phyloP scores from a whole-genome alignment of 116 monocot species.

The Zostera marina region DNA sequence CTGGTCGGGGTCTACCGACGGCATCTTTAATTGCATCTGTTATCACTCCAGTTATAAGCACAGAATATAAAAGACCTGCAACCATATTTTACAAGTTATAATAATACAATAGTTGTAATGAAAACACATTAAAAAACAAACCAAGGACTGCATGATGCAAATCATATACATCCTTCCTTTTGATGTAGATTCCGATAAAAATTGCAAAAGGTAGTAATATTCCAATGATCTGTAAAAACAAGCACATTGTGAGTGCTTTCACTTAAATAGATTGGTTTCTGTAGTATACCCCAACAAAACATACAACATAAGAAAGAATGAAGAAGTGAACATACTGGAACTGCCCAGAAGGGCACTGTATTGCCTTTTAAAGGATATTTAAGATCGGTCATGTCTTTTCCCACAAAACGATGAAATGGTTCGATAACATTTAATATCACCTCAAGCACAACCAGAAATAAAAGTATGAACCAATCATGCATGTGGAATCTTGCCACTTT shows the following conservation, averaged over 20 bases:
- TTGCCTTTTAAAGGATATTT: slow-evolving; percentile 59
- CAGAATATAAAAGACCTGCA: slow-evolving; percentile 64
- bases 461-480: slow-evolving; percentile 67
- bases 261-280: not conserved
- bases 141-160: slow-evolving; percentile 82
- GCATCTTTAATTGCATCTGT: slow-evolving; percentile 91
- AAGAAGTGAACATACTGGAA: slow-evolving; percentile 27
- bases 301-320: not conserved
- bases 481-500: slow-evolving; percentile 44
- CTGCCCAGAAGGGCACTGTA: slow-evolving; percentile 60
- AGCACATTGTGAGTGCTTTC: not conserved
- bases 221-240: slow-evolving; percentile 45
- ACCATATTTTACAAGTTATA: too few relatives aligned
- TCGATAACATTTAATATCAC: slow-evolving; percentile 35
- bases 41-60: slow-evolving; percentile 68
- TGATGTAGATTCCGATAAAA: slow-evolving; percentile 39
- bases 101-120: not conserved
- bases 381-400: slow-evolving; percentile 55
- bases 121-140: slow-evolving; percentile 6
- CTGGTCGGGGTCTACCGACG: slow-evolving; percentile 90
- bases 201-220: slow-evolving; percentile 46
- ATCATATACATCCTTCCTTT: slow-evolving; percentile 78
- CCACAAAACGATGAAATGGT: slow-evolving; percentile 64
- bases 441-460: slow-evolving; percentile 29
- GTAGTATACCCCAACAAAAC: not conserved